phyloP scores from a whole-genome alignment of 2,329 filamentous ascomycete species.

The Scleromitrula shiraiana region DNA sequence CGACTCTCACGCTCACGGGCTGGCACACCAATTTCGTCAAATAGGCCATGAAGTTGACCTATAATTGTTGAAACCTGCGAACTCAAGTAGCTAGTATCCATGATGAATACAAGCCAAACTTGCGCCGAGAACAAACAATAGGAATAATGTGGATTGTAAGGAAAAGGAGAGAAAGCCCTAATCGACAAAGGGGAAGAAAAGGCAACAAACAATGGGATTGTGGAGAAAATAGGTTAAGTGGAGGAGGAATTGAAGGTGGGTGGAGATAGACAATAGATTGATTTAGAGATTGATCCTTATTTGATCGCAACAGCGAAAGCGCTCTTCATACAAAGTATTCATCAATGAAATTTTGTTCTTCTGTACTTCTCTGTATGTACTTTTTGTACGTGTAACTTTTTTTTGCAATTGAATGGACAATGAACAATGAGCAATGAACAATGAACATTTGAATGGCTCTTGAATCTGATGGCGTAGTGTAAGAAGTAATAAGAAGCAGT shows the following conservation, averaged over 20 bases:
- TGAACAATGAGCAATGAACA: conserved; percentile 2
- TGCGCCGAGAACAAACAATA: not conserved
- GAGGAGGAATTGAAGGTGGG: no score
- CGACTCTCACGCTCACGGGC: conserved; percentile 83
- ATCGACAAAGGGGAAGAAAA: conserved; percentile 5
- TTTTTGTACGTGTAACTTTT: not conserved
- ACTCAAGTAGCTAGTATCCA: conserved; percentile 88
- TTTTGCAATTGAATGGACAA: no score
- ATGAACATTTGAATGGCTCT: not conserved
- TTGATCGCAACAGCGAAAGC: not conserved
- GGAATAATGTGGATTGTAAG: not conserved
- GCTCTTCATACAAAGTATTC: not conserved
- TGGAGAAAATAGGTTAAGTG: not conserved
- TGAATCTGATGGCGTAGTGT: not conserved
- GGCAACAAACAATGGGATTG: not conserved
- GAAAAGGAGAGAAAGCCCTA: not conserved
- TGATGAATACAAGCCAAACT: conserved; percentile 31
- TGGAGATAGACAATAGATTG: no score
- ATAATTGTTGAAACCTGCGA: conserved; percentile 95
- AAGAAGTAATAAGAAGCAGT: no score
- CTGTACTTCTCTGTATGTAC: not conserved
- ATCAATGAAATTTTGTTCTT: not conserved
- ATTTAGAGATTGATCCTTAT: no score
- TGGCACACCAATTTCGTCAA: conserved; percentile 96
- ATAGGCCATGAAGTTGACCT: conserved; percentile 84